These are phyloP conservation scores for Heterobasidion irregulare DNA, from an alignment of 1,284 basidiomycete species.

Conservation along the genomic window DNA sequence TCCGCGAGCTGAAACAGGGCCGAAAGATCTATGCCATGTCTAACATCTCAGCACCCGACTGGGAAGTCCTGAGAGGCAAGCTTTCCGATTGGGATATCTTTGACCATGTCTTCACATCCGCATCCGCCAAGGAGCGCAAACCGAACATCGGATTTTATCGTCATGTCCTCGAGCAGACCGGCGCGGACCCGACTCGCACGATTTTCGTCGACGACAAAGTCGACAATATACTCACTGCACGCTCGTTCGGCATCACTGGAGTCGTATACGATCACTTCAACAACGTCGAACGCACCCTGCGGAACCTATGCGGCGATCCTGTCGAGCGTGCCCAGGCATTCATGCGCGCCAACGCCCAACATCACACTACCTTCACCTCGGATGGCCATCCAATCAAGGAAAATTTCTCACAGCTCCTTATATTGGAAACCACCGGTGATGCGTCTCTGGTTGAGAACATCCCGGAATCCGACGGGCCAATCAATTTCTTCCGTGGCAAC, in stretches of 20 bases:
- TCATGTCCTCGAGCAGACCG: slow-evolving; percentile 34
- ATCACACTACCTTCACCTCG: slow-evolving; percentile 37
- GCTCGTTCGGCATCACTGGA: slow-evolving; percentile 45
- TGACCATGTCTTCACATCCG: slow-evolving; percentile 45
- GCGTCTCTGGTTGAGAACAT: slow-evolving; percentile 16
- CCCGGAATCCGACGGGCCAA: slow-evolving; percentile 33
- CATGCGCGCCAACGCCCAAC: slow-evolving; percentile 30
- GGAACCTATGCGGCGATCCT: slow-evolving; percentile 40
- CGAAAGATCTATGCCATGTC: slow-evolving; percentile 45
- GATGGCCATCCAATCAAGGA: slow-evolving; percentile 35
- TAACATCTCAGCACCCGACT: slow-evolving; percentile 51
- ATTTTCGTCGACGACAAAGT: slow-evolving; percentile 53
- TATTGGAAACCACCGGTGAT: slow-evolving; percentile 39
- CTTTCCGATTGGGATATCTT: slow-evolving; percentile 45
- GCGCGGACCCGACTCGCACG: slow-evolving; percentile 30
- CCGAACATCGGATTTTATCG: slow-evolving; percentile 47
- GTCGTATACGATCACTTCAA: slow-evolving; percentile 39
- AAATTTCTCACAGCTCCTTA: slow-evolving; percentile 49
- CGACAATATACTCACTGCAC: slow-evolving; percentile 49
- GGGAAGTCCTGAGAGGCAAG: slow-evolving; percentile 33
- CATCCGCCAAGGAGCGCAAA: slow-evolving; percentile 41
- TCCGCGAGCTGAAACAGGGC: slow-evolving; percentile 33
- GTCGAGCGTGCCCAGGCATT: slow-evolving; percentile 31
- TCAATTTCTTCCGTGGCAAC: slow-evolving; percentile 45
- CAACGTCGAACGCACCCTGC: slow-evolving; percentile 34